Evolutionary conservation across 1,284 basidiomycete genomes (phyloP), one percentile per base, ranked within the genome.

Genomic region (Abortiporus biennis): DNA sequence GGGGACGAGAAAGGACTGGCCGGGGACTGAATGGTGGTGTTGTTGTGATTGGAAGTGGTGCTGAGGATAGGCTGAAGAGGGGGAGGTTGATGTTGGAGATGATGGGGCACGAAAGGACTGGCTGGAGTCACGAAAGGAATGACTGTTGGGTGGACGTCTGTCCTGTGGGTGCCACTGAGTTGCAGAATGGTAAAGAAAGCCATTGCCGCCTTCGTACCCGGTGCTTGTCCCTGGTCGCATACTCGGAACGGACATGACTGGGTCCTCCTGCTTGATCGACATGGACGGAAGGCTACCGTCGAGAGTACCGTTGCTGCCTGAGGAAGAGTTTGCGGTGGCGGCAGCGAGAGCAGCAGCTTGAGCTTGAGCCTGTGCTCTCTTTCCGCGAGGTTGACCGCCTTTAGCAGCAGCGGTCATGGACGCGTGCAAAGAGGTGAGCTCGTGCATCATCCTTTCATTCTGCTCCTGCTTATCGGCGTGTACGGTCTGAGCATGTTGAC

Each of bases 401-500:
- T 85, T 85, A 63, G 72, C 76, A 30, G 78, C 78, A 11, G 82
- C 82, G 16, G 80, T 78, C 80, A 96, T 88, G 38, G 76, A 79
- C 22, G 91, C 85, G 53, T 96, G 92, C 23, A 95, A 75, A 2
- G 81, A 77, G 25, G 87, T 87, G 45, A 96, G 80, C 44, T 92
- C 86, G 50, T 84, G 80, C 79, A 95, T 90, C 88, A 94, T 93
- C 34, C 76, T 69, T 60, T 94, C 90, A 70, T 97, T 98, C 59
- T 84, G 76, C 0, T 88, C 84, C 58, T 77, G 76, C 65, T 87
- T 88, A 58, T 96, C 92, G 20, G 92, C 83, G 58, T 98, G 94
- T 2, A 96, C 92, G 3, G 93, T 96, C 67, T 94, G 88, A 0
- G 93, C 90, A 63, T 98, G 94, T 58, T 97, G 94, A 36, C 94